These are phyloP conservation scores for Paraphoma sp. DNA, from an alignment of 2,329 filamentous ascomycete genomes.

Conservation along the genomic window DNA sequence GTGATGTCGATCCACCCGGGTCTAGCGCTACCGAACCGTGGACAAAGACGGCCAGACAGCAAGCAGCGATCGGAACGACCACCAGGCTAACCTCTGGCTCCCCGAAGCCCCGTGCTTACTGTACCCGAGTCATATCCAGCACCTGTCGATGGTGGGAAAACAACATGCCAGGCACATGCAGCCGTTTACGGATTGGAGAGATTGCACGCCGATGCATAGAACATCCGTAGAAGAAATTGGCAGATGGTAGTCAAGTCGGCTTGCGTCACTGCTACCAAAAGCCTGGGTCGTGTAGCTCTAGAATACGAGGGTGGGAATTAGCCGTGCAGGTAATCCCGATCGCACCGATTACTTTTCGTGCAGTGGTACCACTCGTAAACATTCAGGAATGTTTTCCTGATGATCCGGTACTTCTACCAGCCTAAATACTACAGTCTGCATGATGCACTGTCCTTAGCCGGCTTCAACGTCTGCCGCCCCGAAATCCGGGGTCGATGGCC, in stretches of 20 bases:
- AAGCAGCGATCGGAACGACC: conserved; percentile 1
- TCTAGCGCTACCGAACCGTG: conserved; percentile 15
- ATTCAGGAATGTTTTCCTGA: too few species aligned
- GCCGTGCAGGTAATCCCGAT: conserved; percentile 8
- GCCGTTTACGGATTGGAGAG: too few species aligned
- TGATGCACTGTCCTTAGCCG: conserved; percentile 1
- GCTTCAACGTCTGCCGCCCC: conserved; percentile 1
- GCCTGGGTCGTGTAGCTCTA: conserved; percentile 20
- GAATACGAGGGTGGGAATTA: conserved; percentile 13
- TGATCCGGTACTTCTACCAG: conserved; percentile 8
- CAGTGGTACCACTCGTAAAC: too few species aligned
- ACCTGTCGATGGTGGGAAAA: conserved; percentile 5
- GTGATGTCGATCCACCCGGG: conserved; percentile 32
- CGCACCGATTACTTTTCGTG: neutral
- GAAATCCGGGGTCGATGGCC: conserved; percentile 4
- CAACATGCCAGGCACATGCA: conserved; percentile 13
- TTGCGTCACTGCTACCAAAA: conserved; percentile 20
- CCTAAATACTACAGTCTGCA: conserved; percentile 11
- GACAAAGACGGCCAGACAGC: conserved; percentile 6
- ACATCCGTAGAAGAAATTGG: neutral
- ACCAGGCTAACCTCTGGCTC: conserved; percentile 1
- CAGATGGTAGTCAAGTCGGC: conserved; percentile 8
- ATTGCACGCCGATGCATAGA: neutral
- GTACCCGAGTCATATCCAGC: conserved; percentile 11
- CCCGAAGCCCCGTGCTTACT: conserved; percentile 9